These are phyloP conservation scores for Vaccinium corymbosum DNA, from an alignment of 148 eudicot genomes.

Conservation along the genomic window DNA sequence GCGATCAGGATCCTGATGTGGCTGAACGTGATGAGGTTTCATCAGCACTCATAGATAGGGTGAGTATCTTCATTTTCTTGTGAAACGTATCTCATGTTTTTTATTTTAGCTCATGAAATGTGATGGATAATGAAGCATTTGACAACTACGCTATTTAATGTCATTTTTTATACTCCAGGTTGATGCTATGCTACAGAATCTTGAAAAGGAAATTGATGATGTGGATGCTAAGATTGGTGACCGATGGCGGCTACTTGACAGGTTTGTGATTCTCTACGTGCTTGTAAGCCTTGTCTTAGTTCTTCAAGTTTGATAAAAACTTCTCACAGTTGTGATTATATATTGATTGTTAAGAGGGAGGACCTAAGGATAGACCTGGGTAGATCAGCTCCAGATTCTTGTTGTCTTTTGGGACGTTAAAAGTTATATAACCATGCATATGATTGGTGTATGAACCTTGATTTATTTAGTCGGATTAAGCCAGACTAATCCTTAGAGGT, in stretches of 20 bases:
- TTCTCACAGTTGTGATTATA: too few species aligned
- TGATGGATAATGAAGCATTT: background rate
- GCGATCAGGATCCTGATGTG: conserved; percentile 51
- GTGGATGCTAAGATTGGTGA: conserved; percentile 94
- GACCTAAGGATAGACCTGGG: background rate
- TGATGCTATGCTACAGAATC: conserved; percentile 89
- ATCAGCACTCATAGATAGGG: conserved; percentile 71
- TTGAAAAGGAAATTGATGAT: conserved; percentile 92
- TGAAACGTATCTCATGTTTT: background rate
- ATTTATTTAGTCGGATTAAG: background rate
- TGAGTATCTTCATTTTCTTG: conserved; percentile 21
- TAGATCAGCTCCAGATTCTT: background rate
- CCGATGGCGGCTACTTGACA: conserved; percentile 79
- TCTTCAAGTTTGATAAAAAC: background rate
- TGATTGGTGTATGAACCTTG: background rate
- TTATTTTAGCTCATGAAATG: background rate
- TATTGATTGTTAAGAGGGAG: too few species aligned
- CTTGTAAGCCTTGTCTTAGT: background rate
- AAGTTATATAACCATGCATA: background rate
- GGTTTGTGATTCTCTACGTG: conserved; percentile 25
- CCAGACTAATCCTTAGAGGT: background rate
- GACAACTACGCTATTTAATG: background rate
- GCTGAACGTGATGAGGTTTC: conserved; percentile 53
- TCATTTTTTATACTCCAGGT: conserved; percentile 38
- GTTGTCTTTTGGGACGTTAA: background rate